These are phyloP conservation scores for Parastagonospora avenae DNA, from an alignment of 2,329 filamentous ascomycete species.

Conservation along the genomic window DNA sequence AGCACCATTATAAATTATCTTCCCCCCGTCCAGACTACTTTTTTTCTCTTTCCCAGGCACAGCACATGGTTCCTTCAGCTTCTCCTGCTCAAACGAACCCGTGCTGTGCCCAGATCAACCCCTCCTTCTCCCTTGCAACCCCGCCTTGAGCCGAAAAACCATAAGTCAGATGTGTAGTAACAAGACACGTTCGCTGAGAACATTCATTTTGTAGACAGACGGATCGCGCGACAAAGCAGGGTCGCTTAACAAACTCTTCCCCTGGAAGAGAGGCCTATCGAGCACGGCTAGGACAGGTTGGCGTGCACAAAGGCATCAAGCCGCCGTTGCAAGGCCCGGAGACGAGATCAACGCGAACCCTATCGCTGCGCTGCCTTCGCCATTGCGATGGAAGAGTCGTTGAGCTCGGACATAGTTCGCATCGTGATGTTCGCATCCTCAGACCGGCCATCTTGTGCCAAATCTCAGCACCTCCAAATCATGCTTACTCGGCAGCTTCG, in stretches of 20 bases:
- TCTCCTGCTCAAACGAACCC: background rate
- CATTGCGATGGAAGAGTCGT: background rate
- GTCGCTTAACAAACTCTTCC: too few species aligned
- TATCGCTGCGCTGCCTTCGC: slow-evolving; percentile 1
- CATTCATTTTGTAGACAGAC: background rate
- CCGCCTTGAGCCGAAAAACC: background rate
- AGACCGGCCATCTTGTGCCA: background rate
- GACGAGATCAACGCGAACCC: background rate
- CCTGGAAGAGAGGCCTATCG: too few species aligned
- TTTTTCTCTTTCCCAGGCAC: background rate
- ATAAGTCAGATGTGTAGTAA: background rate
- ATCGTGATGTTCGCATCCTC: background rate
- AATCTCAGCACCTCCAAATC: slow-evolving; percentile 14
- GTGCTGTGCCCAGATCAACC: background rate
- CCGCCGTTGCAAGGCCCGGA: background rate
- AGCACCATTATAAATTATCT: background rate
- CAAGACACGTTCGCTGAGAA: background rate
- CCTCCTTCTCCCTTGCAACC: background rate
- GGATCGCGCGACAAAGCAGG: background rate
- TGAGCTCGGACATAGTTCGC: background rate
- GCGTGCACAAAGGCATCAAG: background rate
- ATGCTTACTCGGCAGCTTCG: slow-evolving; percentile 16
- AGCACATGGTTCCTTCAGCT: background rate
- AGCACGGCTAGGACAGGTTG: background rate
- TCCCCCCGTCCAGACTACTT: background rate